Percentiles rank a stretch among this genome's conserved stretches.
phyloP scores from a whole-genome alignment of 441 rosid genomes.

The Rhodomyrtus psidioides region DNA sequence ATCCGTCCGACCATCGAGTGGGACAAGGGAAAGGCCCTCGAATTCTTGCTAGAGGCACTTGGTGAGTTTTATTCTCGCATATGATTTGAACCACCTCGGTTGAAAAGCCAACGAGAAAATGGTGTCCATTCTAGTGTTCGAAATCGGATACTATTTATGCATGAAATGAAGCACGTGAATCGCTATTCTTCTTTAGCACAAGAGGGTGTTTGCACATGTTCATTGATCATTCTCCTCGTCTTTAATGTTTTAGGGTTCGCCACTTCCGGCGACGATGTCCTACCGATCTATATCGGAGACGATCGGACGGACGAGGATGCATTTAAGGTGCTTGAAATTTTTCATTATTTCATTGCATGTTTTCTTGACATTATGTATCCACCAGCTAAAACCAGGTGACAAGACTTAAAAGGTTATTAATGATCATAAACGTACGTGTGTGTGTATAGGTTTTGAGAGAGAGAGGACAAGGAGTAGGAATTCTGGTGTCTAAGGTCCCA shows the following conservation, averaged over 20 bases:
- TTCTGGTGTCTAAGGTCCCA: slow-evolving; percentile 53
- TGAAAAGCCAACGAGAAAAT: too few relatives aligned
- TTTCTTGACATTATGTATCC: background rate
- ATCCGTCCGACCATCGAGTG: slow-evolving; percentile 72
- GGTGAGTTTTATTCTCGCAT: slow-evolving; percentile 21
- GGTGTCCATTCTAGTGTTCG: background rate
- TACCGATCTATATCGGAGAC: slow-evolving; percentile 57
- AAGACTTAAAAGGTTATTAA: background rate
- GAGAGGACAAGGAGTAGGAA: slow-evolving; percentile 57
- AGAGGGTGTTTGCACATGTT: background rate
- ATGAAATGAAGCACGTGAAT: background rate
- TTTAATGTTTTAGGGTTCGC: slow-evolving; percentile 27
- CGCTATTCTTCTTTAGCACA: background rate
- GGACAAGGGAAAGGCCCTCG: slow-evolving; percentile 75
- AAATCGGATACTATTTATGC: background rate
- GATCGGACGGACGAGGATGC: slow-evolving; percentile 74
- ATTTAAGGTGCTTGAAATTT: slow-evolving; percentile 31
- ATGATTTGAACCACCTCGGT: background rate
- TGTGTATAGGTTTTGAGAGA: slow-evolving; percentile 37
- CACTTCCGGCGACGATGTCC: slow-evolving; percentile 28
- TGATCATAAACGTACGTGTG: background rate
- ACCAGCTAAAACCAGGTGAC: background rate
- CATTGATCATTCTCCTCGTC: background rate
- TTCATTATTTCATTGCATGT: background rate
- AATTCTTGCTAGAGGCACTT: slow-evolving; percentile 44